These are phyloP conservation scores for Marasmius sp. DNA, from an alignment of 1,284 basidiomycete species.

Conservation along the genomic window DNA sequence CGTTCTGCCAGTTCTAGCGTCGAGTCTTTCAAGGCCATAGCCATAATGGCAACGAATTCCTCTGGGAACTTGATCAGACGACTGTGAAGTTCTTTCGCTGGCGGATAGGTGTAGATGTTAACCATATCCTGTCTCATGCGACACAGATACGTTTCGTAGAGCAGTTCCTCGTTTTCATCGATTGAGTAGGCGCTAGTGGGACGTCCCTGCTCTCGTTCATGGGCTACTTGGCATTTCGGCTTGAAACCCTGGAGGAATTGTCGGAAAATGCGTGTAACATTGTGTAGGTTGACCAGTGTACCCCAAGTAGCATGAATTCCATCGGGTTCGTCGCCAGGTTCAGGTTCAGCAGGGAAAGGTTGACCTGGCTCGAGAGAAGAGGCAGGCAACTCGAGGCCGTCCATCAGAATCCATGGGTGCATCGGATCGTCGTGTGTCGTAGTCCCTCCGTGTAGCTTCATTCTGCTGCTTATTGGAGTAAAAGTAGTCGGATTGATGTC, in stretches of 20 bases:
- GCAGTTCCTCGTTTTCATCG: conserved; percentile 65
- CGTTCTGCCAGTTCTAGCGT: conserved; percentile 82
- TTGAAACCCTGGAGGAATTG: conserved; percentile 93
- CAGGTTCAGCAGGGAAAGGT: conserved; percentile 61
- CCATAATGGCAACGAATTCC: conserved; percentile 96
- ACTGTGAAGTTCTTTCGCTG: conserved; percentile 77
- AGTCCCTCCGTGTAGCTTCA: conserved; percentile 13
- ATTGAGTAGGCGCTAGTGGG: too few species aligned
- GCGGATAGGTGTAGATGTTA: conserved; percentile 89
- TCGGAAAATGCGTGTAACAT: conserved; percentile 90
- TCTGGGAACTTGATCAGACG: conserved; percentile 92
- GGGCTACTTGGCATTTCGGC: conserved; percentile 83
- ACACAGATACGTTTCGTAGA: conserved; percentile 85
- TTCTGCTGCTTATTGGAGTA: conserved; percentile 53
- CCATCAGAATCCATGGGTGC: too few species aligned
- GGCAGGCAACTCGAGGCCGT: too few species aligned
- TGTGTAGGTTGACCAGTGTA: conserved; percentile 87
- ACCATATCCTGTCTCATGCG: conserved; percentile 86
- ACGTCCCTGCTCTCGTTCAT: too few species aligned
- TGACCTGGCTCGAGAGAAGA: too few species aligned
- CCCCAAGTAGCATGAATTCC: conserved; percentile 95
- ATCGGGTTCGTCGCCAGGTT: conserved; percentile 67
- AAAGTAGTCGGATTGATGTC: conserved; percentile 83
- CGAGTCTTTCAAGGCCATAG: conserved; percentile 91
- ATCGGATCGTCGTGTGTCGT: conserved; percentile 21